Evolutionary conservation across 345 rosid species (phyloP), one percentile per base, ranked within the genome.

Genomic region (Erysimum cheiranthoides): DNA sequence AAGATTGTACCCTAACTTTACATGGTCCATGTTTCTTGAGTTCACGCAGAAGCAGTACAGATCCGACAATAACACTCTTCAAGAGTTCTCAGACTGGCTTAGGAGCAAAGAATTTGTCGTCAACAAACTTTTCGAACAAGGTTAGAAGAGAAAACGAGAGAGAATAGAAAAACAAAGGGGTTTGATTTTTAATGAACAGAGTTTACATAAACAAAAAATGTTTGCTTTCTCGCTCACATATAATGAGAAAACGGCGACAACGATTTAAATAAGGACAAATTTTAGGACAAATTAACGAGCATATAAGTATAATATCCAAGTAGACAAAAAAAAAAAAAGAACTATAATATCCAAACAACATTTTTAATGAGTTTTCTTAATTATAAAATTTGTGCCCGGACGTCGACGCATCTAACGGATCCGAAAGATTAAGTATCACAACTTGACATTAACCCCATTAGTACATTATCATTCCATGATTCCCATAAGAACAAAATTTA

Each of bases 1-100:
- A 54, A 73, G 77, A 43, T 18, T 9, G 63, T 90, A 88, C 68
- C 91, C 93, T 0, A 88, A 90, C 61, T 90, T 88, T 82, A 87
- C 88, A 6, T 90, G 92, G 96, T 87, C 96, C 2, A 82, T 81
- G 65, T 70, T 90, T 61, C 63, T 86, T 51, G 81, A 75, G 10
- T 90, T 90, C 76, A 88, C 93, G 11, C 66, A 58, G 36, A 65
- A 76, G 43, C 25, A 71, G 53, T 71, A 71, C 63, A 71, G 75
- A 71, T 34, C 68, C 1, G 75, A 71, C 68, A 47, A 14, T 17
- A 61, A 60, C 40, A 71, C 75, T 50, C 68, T 71, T 36, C 50
- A 61, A 36, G 25, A 61, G 50, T 71, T 71, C 49, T 35, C 75
- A 61, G 42, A 47, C 1, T 61, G 75, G 75, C 68, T 60, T 25